Conservation (phyloP, 2,329 filamentous ascomycete genomes). For the Lachnellula arida region DNA sequence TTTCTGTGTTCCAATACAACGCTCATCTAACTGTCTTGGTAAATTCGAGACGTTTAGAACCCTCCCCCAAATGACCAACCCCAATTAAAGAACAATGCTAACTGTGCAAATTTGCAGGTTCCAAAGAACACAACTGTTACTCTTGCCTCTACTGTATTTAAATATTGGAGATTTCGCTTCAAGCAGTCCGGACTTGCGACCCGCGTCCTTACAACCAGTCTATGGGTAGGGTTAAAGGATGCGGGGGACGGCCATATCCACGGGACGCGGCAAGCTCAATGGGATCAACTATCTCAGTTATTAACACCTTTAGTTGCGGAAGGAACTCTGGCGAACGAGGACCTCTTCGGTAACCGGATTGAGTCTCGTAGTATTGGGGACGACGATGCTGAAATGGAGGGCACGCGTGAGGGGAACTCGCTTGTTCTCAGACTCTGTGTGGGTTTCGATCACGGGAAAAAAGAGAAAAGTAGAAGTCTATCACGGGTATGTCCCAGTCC, state of each 20-base stretch:
- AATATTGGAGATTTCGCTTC: slow-evolving; percentile 7
- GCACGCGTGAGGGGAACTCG: background rate
- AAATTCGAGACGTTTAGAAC: too few species aligned
- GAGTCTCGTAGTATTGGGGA: background rate
- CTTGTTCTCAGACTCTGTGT: slow-evolving; percentile 7
- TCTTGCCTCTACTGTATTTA: slow-evolving; percentile 6
- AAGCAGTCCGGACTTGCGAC: background rate
- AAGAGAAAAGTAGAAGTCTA: slow-evolving; percentile 2
- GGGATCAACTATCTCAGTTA: slow-evolving; percentile 1
- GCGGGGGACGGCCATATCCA: background rate
- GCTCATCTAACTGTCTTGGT: too few species aligned
- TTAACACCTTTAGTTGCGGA: background rate
- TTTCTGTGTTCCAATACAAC: too few species aligned
- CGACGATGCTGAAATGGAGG: background rate
- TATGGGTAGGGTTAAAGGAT: background rate
- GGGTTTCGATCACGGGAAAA: background rate
- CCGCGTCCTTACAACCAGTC: too few species aligned
- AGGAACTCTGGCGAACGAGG: slow-evolving; percentile 1
- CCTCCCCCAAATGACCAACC: too few species aligned
- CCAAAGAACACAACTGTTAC: slow-evolving; percentile 2
- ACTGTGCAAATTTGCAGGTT: too few species aligned
- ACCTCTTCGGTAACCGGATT: background rate
- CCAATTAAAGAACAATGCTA: too few species aligned
- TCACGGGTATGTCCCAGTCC: slow-evolving; percentile 1
- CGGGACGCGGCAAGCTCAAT: slow-evolving; percentile 1